phyloP scores from a whole-genome alignment of 805 yeast species.

The Candida montana region DNA sequence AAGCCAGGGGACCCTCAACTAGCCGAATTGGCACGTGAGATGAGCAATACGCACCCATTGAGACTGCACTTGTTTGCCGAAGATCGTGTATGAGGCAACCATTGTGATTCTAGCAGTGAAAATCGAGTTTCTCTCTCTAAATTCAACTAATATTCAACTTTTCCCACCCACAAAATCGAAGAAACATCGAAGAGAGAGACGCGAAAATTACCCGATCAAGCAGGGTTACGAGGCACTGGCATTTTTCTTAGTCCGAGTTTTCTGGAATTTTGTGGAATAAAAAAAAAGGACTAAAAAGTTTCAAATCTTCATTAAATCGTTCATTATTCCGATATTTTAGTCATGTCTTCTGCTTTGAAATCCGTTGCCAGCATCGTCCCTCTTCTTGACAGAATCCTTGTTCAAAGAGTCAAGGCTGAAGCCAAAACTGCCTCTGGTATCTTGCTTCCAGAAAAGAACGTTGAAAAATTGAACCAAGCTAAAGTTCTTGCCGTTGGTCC shows the following conservation, averaged over 20 bases:
- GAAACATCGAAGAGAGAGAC: no score
- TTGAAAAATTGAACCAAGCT: slow-evolving; percentile 88
- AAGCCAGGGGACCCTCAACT: no score
- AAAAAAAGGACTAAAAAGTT: not conserved
- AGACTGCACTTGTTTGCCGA: slow-evolving; percentile 26
- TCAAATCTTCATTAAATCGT: not conserved
- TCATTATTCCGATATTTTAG: not conserved
- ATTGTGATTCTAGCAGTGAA: slow-evolving; percentile 6
- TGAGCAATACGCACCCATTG: slow-evolving; percentile 23
- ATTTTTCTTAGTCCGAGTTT: not conserved
- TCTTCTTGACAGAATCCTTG: slow-evolving; percentile 91
- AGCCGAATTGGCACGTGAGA: not conserved
- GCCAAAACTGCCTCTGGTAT: slow-evolving; percentile 90
- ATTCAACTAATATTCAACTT: no score
- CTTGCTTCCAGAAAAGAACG: slow-evolving; percentile 93
- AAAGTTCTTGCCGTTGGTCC: slow-evolving; percentile 94
- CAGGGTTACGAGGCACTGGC: no score
- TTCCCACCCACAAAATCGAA: not conserved
- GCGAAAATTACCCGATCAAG: not conserved
- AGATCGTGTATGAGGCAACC: slow-evolving; percentile 25
- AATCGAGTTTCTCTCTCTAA: not conserved
- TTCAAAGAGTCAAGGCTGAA: slow-evolving; percentile 89
- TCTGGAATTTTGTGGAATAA: not conserved
- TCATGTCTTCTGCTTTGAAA: slow-evolving; percentile 57
- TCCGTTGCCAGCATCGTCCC: slow-evolving; percentile 87